Base-by-base conservation (phyloP, 441 rosid species). In the Syzygium malaccense region DNA sequence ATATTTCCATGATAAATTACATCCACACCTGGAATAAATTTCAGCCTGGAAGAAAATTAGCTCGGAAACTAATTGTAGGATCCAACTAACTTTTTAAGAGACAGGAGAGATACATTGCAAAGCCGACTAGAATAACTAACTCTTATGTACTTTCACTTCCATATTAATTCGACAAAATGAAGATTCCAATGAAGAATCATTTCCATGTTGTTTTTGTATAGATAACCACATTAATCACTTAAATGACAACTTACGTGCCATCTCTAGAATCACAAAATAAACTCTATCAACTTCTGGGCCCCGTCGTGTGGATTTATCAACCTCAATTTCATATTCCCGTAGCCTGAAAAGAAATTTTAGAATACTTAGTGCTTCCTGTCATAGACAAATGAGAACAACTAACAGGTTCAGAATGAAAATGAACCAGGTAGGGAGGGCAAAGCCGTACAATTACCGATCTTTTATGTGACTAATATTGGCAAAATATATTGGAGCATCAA, bases 391-490 rank as follows among this genome's bases (percentile, higher is more conserved):
- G 45, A 51, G 45, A 71, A 56, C 25, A 37, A 55, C 26, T 41
- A 28, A 37, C 71, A 32, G 53, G 55, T 60, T 87, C 62, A 64
- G 51, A 23, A 49, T 33, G 3, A 86, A 41, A 48, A 55, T 48
- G 56, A 87, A 84, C 54, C 49, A 75, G 8, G 48, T 49, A 41
- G 55, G 11, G n/a, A 78, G 86, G 54, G n/a, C 66, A 86, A 64
- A 79, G 79, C 62, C 28, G 84, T 62, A 53, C 48, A 32, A 86
- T 93, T 83, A 97, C 99, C 98, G 94, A 93, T 97, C 99, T 87
- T 98, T 97, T 88, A 98, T 94, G 91, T 93, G 96, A 90, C 99
- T 97, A 93, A 91, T 98, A 92, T 98, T 98, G 88, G 99, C 99
- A 89, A 98, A 98, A 92, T 98, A 98, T 80, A 98, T 96, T 6